Percentiles rank a stretch among this genome's conserved stretches.
Conservation (phyloP, 257 asterid genomes). For the Scutellaria baicalensis region DNA sequence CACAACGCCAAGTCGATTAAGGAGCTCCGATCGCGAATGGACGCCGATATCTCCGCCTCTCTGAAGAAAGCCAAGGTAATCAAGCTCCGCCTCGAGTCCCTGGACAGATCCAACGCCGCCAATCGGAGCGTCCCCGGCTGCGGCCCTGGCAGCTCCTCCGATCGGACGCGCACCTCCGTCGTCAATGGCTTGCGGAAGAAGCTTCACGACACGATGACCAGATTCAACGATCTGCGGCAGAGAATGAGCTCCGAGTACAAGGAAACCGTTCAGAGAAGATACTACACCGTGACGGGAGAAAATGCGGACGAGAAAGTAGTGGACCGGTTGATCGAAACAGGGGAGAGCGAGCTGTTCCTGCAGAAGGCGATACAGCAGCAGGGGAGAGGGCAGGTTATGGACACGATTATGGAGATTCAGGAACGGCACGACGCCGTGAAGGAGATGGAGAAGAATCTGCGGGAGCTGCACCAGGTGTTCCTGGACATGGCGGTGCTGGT, state of each 20-base stretch:
- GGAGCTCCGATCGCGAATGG: constrained; percentile 37
- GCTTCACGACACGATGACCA: constrained; percentile 51
- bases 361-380: constrained; percentile 80
- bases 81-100: constrained; percentile 46
- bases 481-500: constrained; percentile 69
- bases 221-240: constrained; percentile 57
- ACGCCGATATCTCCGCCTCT: constrained; percentile 22
- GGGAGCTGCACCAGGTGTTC: constrained; percentile 57
- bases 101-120: constrained; percentile 59
- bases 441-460: constrained; percentile 59
- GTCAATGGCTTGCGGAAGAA: constrained; percentile 63
- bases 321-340: constrained; percentile 49
- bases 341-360: constrained; percentile 56
- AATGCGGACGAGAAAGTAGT: constrained; percentile 49
- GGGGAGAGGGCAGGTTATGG: constrained; percentile 73
- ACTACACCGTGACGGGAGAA: constrained; percentile 64
- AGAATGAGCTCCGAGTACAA: constrained; percentile 48
- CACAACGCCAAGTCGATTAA: constrained; percentile 35
- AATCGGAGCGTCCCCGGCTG: constrained; percentile 53
- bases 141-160: constrained; percentile 70
- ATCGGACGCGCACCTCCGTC: constrained; percentile 61
- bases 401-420: constrained; percentile 50
- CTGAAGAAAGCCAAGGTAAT: constrained; percentile 48
- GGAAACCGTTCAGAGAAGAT: constrained; percentile 52
- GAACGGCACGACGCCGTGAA: constrained; percentile 67